Evolutionary conservation across 371 early-diverging fungal species (phyloP), one percentile per base, ranked within the genome.

Genomic region (Massospora cicadina): DNA sequence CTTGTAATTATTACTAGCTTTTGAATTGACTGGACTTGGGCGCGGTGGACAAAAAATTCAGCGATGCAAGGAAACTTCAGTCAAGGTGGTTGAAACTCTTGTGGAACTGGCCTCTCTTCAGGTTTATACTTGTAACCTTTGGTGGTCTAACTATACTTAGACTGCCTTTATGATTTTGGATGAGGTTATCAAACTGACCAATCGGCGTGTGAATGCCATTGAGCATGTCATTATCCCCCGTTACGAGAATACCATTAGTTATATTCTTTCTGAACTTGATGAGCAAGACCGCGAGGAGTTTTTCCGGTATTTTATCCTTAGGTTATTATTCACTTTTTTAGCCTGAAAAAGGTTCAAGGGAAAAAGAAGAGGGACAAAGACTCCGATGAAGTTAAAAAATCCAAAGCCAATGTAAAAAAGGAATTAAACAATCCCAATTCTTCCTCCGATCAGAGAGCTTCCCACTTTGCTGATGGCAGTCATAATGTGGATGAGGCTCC

Each of bases 231-330:
- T 99, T 69, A 98, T 99, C 66, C 99, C 99, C 33, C 87, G 88
- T 64, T 84, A 95, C 65, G 96, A 98, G 71, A 99, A 98, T 79
- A 99, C 99, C 57, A 94, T 98, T 72, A 82, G 81, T 68, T 96
- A 93, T 73, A 95, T 99, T 68, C 85, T 85, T 58, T 90, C 95
- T 29, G 99, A 99, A 76, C 82, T 99, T 63, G 99, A 99, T 71
- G 99, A 99, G 74, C 90, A 90, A 79, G 99, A 99, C 72, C 85
- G 99, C 74, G 99, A 99, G 77, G 99, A 99, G 70, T 99, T 99
- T 78, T 99, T 94, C 74, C 80, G 96, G 82, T 85, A 72, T 57
- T 28, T 43, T 28, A 10, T 55, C n/a, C 32, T 10, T 25, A 26
- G 12, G 31, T 28, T 55, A 17, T 58, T 30, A 24, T 25, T 33